Base-by-base conservation (phyloP, 1,284 basidiomycete genomes). In the Stygiomarasmius scandens region DNA sequence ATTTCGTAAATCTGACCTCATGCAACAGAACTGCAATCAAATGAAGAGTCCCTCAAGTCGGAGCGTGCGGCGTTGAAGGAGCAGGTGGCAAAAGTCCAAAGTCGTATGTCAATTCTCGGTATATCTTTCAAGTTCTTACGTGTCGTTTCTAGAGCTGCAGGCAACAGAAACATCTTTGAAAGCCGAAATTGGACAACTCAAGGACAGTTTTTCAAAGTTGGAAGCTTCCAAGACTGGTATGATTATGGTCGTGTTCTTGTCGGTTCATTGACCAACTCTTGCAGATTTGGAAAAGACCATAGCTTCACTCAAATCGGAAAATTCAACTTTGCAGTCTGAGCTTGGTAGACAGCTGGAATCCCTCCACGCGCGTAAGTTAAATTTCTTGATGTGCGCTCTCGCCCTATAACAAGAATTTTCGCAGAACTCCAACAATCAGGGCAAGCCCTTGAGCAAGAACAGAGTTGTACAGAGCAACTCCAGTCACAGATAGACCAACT, bases 401-500 rank as follows among this genome's bases (percentile, higher is more conserved):
- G n/a, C n/a, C n/a, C n/a, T n/a, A n/a, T n/a, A n/a, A n/a, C n/a
- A 32, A 32, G 29, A 32, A 32, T 32, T 32, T 6, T 38, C 19
- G 27, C 58, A 67, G 69, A 71, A 63, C 60, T 67, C 36, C 67
- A 63, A 29, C 65, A 66, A 23, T 29, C 70, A 12, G 70, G 76
- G 55, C 58, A 58, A 10, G 60, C 63, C 1, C 62, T 78, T 11
- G 58, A 66, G 29, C 61, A 68, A 56, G 69, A 71, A 54, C 66
- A 61, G 38, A 49, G 49, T 6, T 61, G 55, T 46, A 63, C 61
- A 25, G 59, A 63, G 47, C 66, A 72, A 34, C 67, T 77, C 6
- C 68, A 74, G 29, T 70, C 71, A 47, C 69, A 76, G 38, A 59
- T 73, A 43, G 60, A 69, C 24, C 63, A 65, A 45, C 50, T 72